Evolutionary conservation across 495 filamentous ascomycete genomes (phyloP).

Genomic region (Hypoxylon fragiforme): DNA sequence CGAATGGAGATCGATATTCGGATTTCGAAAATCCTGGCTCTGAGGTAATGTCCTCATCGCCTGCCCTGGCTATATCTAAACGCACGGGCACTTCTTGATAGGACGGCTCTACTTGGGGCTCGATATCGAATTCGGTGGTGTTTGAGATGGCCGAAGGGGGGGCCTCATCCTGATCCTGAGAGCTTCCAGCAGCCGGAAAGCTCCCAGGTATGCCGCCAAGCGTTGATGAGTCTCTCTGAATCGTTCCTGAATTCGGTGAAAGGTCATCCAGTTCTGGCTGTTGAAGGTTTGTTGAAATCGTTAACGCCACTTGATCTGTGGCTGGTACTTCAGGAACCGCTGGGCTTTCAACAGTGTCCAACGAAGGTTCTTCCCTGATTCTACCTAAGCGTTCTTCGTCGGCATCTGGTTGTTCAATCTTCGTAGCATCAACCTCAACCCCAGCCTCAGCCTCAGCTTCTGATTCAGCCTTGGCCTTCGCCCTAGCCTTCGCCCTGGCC

Average conservation of each 20-base stretch:
- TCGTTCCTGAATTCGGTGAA: slow-evolving; percentile 1
- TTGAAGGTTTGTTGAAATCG: slow-evolving; percentile 35
- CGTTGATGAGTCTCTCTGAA: slow-evolving; percentile 64
- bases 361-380: slow-evolving; percentile 15
- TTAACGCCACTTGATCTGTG: slow-evolving; percentile 32
- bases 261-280: slow-evolving; percentile 17
- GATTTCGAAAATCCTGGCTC: slow-evolving; percentile 32
- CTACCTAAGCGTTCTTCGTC: slow-evolving; percentile 16
- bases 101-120: slow-evolving; percentile 64
- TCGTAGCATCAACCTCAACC: slow-evolving; percentile 12
- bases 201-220: slow-evolving; percentile 70
- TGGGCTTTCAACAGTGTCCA: slow-evolving; percentile 9
- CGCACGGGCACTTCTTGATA: slow-evolving; percentile 32
- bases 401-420: slow-evolving; percentile 2
- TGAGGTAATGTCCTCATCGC: slow-evolving; percentile 6
- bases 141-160: slow-evolving; percentile 59
- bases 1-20: slow-evolving; percentile 44
- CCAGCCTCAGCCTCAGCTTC: slow-evolving; percentile 4
- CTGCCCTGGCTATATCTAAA: slow-evolving; percentile 29
- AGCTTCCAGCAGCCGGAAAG: slow-evolving; percentile 42
- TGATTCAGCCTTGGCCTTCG: slow-evolving; percentile 27
- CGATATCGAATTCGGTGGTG: slow-evolving; percentile 70
- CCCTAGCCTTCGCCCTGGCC: slow-evolving; percentile 37
- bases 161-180: slow-evolving; percentile 44
- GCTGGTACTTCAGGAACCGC: slow-evolving; percentile 12